Evolutionary conservation across 352 stramenopile species (phyloP).

Genomic region (Saprolegnia parasitica): DNA sequence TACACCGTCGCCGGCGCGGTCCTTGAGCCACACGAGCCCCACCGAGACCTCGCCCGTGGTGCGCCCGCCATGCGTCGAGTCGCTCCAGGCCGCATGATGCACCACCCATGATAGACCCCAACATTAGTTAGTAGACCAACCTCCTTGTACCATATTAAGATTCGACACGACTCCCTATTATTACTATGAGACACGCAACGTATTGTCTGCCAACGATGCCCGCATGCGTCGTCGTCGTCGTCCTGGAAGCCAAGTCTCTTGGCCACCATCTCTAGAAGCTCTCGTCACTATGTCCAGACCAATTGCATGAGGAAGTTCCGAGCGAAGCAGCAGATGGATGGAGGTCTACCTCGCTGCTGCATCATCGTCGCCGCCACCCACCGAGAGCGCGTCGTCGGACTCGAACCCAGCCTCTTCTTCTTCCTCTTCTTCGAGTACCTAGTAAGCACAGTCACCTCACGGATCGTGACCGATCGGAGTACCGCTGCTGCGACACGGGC

Average conservation of each 20-base stretch:
- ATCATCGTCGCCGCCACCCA: too few relatives aligned
- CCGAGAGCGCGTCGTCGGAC: too few relatives aligned
- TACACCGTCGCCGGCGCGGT: neutral
- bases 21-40: neutral
- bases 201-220: neutral
- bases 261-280: too few relatives aligned
- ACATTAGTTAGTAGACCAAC: neutral
- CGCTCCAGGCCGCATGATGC: conserved; percentile 7
- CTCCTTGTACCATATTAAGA: neutral
- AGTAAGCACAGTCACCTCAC: neutral
- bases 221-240: too few relatives aligned
- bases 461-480: neutral
- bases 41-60: neutral
- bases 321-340: too few relatives aligned
- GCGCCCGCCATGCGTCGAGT: neutral
- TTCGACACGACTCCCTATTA: neutral
- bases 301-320: too few relatives aligned
- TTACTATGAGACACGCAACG: neutral
- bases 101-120: neutral
- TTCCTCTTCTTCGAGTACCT: neutral
- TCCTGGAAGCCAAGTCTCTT: too few relatives aligned
- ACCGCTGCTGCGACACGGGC: neutral
- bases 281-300: too few relatives aligned
- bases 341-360: too few relatives aligned
- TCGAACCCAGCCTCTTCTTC: too few relatives aligned